Percentiles rank a stretch among this genome's conserved stretches.
Conservation (phyloP, 2,329 filamentous ascomycete genomes). For the Botrytis pseudocinerea region DNA sequence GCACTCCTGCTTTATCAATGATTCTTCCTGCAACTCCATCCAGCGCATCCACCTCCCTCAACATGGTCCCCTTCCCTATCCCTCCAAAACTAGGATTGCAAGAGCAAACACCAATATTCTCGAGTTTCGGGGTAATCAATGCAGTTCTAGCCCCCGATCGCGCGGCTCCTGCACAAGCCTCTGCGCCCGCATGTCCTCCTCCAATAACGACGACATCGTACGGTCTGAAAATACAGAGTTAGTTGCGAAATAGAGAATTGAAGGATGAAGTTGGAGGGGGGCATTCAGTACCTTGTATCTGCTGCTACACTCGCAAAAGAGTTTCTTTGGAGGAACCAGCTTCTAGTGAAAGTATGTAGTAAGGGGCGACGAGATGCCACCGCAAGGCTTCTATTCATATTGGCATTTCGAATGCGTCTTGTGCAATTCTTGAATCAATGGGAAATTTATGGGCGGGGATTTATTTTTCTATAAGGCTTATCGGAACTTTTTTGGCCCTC, state of each 20-base stretch:
- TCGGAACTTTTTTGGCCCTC: conserved; percentile 15
- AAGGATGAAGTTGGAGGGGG: background rate
- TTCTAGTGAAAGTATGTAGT: background rate
- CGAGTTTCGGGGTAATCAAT: conserved; percentile 81
- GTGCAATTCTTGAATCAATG: background rate
- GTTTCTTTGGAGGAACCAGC: conserved; percentile 19
- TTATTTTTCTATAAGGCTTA: conserved; percentile 9
- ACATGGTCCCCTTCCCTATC: conserved; percentile 97
- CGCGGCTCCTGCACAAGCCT: conserved; percentile 89
- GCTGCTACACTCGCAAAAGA: conserved; percentile 21
- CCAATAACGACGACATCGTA: conserved; percentile 96
- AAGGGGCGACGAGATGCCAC: conserved; percentile 24
- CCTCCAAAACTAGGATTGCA: conserved; percentile 97
- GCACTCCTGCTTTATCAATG: conserved; percentile 91
- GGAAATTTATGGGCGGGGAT: background rate
- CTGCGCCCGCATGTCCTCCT: conserved; percentile 91
- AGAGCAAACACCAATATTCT: conserved; percentile 91
- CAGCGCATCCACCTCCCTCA: conserved; percentile 91
- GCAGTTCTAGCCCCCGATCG: conserved; percentile 85
- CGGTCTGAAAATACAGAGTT: conserved; percentile 27
- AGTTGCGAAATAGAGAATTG: background rate
- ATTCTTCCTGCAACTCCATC: conserved; percentile 87
- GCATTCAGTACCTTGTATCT: conserved; percentile 20
- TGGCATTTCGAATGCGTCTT: conserved; percentile 30
- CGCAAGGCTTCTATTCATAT: conserved; percentile 33